Evolutionary conservation across 805 yeast species (phyloP), one percentile per base, ranked within the genome.

Genomic region (Ogataea corticis): DNA sequence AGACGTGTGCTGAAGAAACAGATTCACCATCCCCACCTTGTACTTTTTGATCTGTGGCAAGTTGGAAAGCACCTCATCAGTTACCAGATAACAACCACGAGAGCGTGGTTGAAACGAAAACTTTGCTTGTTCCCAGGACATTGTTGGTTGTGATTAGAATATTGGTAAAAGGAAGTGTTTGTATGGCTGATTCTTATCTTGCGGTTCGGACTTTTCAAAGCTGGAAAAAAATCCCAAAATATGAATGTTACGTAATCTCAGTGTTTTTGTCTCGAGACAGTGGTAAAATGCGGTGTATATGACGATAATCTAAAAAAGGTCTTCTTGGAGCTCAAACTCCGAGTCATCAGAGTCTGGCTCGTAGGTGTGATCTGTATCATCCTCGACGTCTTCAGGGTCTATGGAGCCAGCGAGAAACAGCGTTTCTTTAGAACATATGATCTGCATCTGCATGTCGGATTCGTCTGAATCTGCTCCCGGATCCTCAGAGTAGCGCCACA

Each of bases 1-100:
- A 9, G 89, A 82, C 1, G 95, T 86, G 64, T 87, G 95, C 61
- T 85, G 87, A 37, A 86, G 66, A 61, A 87, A 87, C 19, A 87
- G 64, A 55, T 85, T 76, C 43, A 85, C 62, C 19, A 77, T 66
- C 1, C 95, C 95, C 9, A 84, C 67, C 58, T 81, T 77, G 63
- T 76, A 80, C 31, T 77, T 61, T 44, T 70, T 71, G 47, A 87
- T 61, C 53, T 83, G 82, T 0, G 91, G 89, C 11, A 87, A 58
- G 14, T 75, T 70, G 6, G 53, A 28, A 11, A 75, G 48, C 4
- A 87, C 72, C 52, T 86, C 94, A 38, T 83, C 82, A 1, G 90
- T 84, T 45, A 87, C 77, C 21, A 87, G 70, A 63, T 87, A 84
- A 48, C 81, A 76, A 3, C 95, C 95, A 52, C 83, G 75, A 6